Conservation (phyloP, 495 filamentous ascomycete genomes). For the Podospora conica region DNA sequence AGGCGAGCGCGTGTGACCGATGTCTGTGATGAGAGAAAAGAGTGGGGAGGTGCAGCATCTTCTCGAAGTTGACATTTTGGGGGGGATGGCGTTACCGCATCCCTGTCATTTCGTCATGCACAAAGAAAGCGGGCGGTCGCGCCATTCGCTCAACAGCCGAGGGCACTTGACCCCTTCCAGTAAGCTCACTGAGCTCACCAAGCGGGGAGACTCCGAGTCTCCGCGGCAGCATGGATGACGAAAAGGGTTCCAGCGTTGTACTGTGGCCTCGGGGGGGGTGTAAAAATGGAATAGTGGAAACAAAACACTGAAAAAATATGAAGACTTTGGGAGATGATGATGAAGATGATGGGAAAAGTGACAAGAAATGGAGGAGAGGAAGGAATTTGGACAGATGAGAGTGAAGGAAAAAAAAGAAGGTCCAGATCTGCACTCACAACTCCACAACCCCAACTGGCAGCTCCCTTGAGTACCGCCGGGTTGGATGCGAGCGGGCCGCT, state of each 20-base stretch:
- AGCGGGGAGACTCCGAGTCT: not conserved
- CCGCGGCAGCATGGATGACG: not conserved
- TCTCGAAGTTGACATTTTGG: not conserved
- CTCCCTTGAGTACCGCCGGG: not conserved
- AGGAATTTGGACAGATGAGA: not conserved
- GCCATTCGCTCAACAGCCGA: not conserved
- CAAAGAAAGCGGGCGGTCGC: not conserved
- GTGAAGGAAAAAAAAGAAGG: not conserved
- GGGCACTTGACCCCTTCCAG: not conserved
- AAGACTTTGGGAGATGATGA: too few relatives aligned
- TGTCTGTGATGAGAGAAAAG: not conserved
- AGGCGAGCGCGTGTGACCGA: not conserved
- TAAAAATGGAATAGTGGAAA: not conserved
- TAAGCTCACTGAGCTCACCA: not conserved
- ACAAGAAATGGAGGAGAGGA: not conserved
- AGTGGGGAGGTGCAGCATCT: not conserved
- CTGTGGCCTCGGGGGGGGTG: too few relatives aligned
- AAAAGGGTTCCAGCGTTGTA: not conserved
- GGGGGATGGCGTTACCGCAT: not conserved
- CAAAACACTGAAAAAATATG: too few relatives aligned
- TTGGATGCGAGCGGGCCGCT: not conserved
- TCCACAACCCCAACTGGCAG: too few relatives aligned
- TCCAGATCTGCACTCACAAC: too few relatives aligned
- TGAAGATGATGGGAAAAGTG: too few relatives aligned
- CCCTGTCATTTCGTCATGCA: not conserved